Evolutionary conservation across 805 yeast genomes (phyloP), one percentile per base, ranked within the genome.

Genomic region (Candida piceae): DNA sequence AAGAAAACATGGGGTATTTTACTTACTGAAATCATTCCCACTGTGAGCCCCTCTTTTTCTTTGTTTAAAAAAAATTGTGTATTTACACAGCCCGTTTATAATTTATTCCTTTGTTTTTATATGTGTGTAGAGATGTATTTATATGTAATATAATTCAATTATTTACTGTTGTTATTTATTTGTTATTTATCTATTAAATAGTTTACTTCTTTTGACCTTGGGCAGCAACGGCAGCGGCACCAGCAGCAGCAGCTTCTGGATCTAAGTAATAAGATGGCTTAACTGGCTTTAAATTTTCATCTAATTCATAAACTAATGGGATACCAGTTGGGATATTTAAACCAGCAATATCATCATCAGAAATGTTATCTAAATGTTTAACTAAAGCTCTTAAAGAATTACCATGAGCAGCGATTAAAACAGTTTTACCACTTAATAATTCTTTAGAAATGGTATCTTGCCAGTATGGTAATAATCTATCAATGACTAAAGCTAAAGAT

Each of bases 191-290:
- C n/a, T n/a, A n/a, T n/a, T n/a, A n/a, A n/a, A n/a, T n/a, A n/a
- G 15, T 16, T 42, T 63, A 69, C 55, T 75, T 74, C 72, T 76
- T 78, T 64, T 73, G 73, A 66, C 97, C 97, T 74, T 89, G 97
- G 57, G 86, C 86, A 57, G 97, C 97, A 56, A 89, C 97, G 44
- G 96, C 96, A 62, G 97, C 97, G 51, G 97, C 97, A 76, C 97
- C 97, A 39, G 96, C 96, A 49, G 89, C 96, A 60, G 97, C 97
- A 60, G 97, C 97, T 74, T 87, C 97, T 59, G 97, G 97, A 72
- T 89, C 97, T 70, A 89, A 82, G 81, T 89, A 89, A 78, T 89
- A 87, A 55, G 94, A 80, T 53, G 87, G 84, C 80, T 88, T 88
- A 63, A 81, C 72, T 70, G 97, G 97, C 70, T 78, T 78, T 70